Percentiles rank a stretch among this genome's conserved stretches.
These are phyloP conservation scores for Vanderwaltozyma tropicalis DNA, from an alignment of 805 yeast species.

Conservation along the genomic window DNA sequence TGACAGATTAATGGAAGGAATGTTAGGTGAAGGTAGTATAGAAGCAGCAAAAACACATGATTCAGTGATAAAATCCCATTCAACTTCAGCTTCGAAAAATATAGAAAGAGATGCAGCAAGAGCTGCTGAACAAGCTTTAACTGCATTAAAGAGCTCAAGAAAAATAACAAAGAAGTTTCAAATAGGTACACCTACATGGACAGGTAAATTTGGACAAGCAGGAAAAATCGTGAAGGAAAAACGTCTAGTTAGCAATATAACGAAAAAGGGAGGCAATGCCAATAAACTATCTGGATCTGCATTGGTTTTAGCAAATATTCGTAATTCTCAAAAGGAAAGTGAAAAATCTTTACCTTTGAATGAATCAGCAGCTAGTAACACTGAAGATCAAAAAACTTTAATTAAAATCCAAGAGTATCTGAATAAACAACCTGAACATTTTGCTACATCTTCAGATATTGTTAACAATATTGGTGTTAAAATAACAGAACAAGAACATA, in stretches of 20 bases:
- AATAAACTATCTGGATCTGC: conserved; percentile 12
- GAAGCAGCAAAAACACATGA: conserved; percentile 76
- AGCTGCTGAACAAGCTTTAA: conserved; percentile 43
- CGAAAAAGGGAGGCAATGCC: not conserved
- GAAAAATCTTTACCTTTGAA: not conserved
- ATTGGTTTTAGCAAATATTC: conserved; percentile 18
- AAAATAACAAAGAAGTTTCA: conserved; percentile 30
- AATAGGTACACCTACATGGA: conserved; percentile 91
- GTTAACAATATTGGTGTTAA: conserved; percentile 29
- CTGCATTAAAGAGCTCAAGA: conserved; percentile 48
- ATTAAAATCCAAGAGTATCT: conserved; percentile 32
- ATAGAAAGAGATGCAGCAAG: conserved; percentile 54
- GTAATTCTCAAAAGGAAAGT: conserved; percentile 11
- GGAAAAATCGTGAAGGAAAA: conserved; percentile 39
- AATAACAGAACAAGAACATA: conserved; percentile 41
- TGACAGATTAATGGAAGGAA: conserved; percentile 58
- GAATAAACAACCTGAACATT: conserved; percentile 26
- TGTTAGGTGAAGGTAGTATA: conserved; percentile 58
- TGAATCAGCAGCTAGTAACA: not conserved
- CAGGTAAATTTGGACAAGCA: conserved; percentile 83
- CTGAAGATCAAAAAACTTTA: conserved; percentile 6
- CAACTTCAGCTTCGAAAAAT: conserved; percentile 21
- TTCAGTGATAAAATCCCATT: conserved; percentile 47
- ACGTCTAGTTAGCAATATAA: not conserved
- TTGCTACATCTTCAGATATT: conserved; percentile 43